These are phyloP conservation scores for Ilex paraguariensis DNA, from an alignment of 305 asterid genomes.

Conservation along the genomic window DNA sequence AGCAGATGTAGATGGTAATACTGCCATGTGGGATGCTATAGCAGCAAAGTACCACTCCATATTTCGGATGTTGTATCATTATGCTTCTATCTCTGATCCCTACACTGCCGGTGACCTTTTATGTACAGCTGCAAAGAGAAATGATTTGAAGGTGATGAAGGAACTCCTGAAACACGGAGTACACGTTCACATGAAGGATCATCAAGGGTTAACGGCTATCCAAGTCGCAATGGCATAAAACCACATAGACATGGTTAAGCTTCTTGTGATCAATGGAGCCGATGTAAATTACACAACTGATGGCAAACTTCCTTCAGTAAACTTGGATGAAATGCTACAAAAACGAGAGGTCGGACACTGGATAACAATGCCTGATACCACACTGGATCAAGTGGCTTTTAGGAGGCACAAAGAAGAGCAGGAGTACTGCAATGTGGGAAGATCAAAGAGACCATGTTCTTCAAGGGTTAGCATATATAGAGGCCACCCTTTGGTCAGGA, in stretches of 20 bases:
- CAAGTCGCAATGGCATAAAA: constrained; percentile 52
- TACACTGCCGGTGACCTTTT: constrained; percentile 74
- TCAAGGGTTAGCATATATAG: constrained; percentile 61
- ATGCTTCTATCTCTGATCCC: constrained; percentile 80
- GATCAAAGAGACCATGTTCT: constrained; percentile 10
- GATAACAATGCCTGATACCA: constrained; percentile 28
- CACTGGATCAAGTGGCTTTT: constrained; percentile 15
- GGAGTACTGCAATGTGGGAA: constrained; percentile 1
- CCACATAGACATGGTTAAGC: constrained; percentile 58
- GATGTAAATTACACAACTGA: constrained; percentile 38
- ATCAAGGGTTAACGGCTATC: constrained; percentile 62
- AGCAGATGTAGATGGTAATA: constrained; percentile 72
- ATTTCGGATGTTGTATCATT: constrained; percentile 72
- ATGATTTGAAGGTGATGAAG: constrained; percentile 44
- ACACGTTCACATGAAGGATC: constrained; percentile 58
- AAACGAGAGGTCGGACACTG: constrained; percentile 63
- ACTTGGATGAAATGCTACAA: constrained; percentile 42
- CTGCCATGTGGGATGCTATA: constrained; percentile 83
- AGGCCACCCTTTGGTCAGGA: constrained; percentile 60
- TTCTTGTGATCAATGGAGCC: constrained; percentile 73
- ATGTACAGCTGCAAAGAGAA: constrained; percentile 58
- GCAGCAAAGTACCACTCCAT: constrained; percentile 57
- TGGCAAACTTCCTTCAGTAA: constrained; percentile 22
- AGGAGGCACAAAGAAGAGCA: constrained; percentile 20
- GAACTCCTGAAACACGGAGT: constrained; percentile 70